Evolutionary conservation across 257 asterid species (phyloP).

Genomic region (Cordia subcordata): DNA sequence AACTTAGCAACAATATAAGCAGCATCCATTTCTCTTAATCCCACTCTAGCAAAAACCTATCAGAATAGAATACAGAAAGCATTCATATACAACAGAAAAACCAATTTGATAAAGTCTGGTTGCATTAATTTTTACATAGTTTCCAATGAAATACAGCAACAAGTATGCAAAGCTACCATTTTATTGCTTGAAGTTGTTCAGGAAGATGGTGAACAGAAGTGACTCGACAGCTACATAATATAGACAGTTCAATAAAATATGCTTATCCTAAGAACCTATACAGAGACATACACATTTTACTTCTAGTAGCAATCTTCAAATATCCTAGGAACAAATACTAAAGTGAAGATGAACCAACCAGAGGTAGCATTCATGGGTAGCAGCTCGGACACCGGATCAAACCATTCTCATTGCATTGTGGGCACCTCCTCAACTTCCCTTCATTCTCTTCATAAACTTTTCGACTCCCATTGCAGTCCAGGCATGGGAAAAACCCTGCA

Average conservation of each 20-base stretch:
- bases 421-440: slow-evolving; percentile 21
- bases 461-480: slow-evolving; percentile 50
- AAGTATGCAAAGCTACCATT: background rate
- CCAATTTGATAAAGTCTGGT: too few relatives aligned
- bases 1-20: too few relatives aligned
- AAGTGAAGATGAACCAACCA: background rate
- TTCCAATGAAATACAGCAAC: too few relatives aligned
- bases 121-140: too few relatives aligned
- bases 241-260: too few relatives aligned
- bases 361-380: slow-evolving; percentile 12
- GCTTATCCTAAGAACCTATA: background rate
- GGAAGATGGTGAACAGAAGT: background rate
- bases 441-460: slow-evolving; percentile 47
- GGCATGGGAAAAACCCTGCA: slow-evolving; percentile 44
- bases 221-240: background rate
- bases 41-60: too few relatives aligned
- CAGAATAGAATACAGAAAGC: too few relatives aligned
- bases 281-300: background rate
- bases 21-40: too few relatives aligned
- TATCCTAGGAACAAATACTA: background rate
- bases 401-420: slow-evolving; percentile 30
- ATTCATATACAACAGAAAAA: too few relatives aligned
- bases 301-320: background rate
- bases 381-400: slow-evolving; percentile 27
- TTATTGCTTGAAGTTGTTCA: background rate